Evolutionary conservation across 164 flowering plant genomes (phyloP), one percentile per base, ranked within the genome.

Genomic region (Brasenia schreberi): DNA sequence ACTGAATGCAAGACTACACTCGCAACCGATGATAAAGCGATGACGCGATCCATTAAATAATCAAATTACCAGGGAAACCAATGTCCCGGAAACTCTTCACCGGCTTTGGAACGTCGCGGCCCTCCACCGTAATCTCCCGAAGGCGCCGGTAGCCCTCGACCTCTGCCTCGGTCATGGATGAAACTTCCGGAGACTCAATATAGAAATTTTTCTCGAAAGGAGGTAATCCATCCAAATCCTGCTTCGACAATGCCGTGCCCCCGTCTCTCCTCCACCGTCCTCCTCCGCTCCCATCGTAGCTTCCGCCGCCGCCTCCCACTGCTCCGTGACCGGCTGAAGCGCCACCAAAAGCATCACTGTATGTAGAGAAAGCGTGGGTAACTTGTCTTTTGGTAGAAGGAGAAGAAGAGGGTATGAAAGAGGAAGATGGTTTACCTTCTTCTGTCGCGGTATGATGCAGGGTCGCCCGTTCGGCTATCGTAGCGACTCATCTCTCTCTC

Each of bases 141-240:
- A 74, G 73, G 12, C 6, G 75, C 14, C 99, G 74, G 75, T 89
- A 95, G 72, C 82, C 87, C 70, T 90, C 99, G 33, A 89, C 94
- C 58, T 95, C 99, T 7, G 64, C 76, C 74, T 88, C 97, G 0
- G 90, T 74, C 97, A 95, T 88, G 33, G 91, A 80, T 4, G 88
- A 88, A 63, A 92, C 88, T 4, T 86, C 66, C 0, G 86, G 81
- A 0, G 89, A 76, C 75, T 95, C 99, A 18, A 80, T 81, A 63
- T 95, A 95, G 77, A 95, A 95, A 71, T 88, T 90, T 87, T 95
- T 95, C 87, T 92, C 96, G 63, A 92, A 92, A 10, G 82, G 94
- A 53, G 88, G 80, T 70, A 92, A 76, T 11, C 91, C 99, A 63
- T 95, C 98, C 76, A 89, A 78, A 71, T 90, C 96, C 67, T 65